Base-by-base conservation (phyloP, 2,329 filamentous ascomycete genomes). In the Chalara sp. region DNA sequence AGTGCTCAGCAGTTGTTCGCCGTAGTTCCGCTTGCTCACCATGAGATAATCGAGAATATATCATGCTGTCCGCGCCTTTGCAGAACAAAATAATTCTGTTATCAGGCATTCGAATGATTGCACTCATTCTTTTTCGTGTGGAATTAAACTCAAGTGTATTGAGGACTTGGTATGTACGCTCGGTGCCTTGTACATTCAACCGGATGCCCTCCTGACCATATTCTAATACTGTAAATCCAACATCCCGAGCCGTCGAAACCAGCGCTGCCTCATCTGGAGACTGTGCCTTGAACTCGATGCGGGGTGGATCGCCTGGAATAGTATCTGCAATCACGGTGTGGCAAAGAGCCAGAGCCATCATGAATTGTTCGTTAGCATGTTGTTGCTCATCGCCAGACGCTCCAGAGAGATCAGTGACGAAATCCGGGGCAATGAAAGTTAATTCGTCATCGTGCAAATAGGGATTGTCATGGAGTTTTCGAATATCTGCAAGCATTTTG, bases 61-160 rank as follows among this genome's bases (percentile, higher is more conserved):
- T 97, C 62, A 97, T 87, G 63, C 89, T 96, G 67, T 99, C 93
- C 33, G 93, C 93, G 57, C 93, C 93, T 72, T 99, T 99, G 76
- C 93, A 99, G 70, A 95, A 95, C 1, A 99, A 77, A 49, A 93
- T 77, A 55, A 99, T 96, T 52, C 79, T 84, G 40, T 87, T 86
- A 67, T 97, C 83, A 0, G 93, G 92, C 90, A 97, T 96, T 52
- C 87, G 81, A 47, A 99, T 84, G 59, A 99, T 96, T 2, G 91
- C 89, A 69, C 91, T 97, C 93, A 99, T 99, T 58, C 93, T 83
- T 72, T 99, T 99, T 63, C 93, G 81, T 42, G 86, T 90, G 0
- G 92, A 97, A 67, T 97, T 97, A 75, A 99, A 99, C 66, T 99
- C 93, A 37, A 99, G 84, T 1, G 87, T 96, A 69, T 96, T 97